Evolutionary conservation across 805 yeast genomes (phyloP), one percentile per base, ranked within the genome.

Genomic region (Grigorovia yakushimaensis): DNA sequence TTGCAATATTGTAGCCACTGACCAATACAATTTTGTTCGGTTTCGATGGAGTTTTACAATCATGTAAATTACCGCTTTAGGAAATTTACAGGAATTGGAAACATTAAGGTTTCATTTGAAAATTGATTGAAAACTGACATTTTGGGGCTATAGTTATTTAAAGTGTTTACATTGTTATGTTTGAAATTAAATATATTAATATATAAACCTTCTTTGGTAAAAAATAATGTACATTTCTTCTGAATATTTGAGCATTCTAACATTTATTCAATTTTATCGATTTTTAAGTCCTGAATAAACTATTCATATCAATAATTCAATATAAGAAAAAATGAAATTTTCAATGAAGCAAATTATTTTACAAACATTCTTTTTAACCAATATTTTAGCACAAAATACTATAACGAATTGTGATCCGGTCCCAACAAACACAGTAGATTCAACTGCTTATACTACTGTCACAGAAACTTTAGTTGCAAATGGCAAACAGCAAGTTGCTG

Each of bases 401-500:
- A 3, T 49, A 42, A 10, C 51, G 55, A 17, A 20, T 23, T 59
- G 63, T 41, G 55, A 54, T 5, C 40, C 55, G 6, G 41, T 55
- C 10, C 59, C 64, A 22, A 46, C 52, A n/a, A 55, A 54, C 15
- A 47, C 53, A n/a, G 33, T 54, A 4, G 66, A 55, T 19, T 24
- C 52, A 3, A 54, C 61, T 6, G 62, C 67, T 33, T 57, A 58
- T 39, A 55, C 64, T 4, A 41, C 51, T 1, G 37, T 47, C 2
- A 53, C 59, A 1, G 52, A 54, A 13, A 54, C 55, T 17, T 46
- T 52, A 19, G 22, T 55, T 4, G 47, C 48, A 0, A 48, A 51
- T 43, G 63, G 61, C 19, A 47, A 19, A 19, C 39, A 54, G 8
- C 48, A 49, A 43, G 45, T 54, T 8, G 60, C 53, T 4, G 51